Evolutionary conservation across 441 rosid species (phyloP), one percentile per base, ranked within the genome.

Genomic region (Populus tomentosa): DNA sequence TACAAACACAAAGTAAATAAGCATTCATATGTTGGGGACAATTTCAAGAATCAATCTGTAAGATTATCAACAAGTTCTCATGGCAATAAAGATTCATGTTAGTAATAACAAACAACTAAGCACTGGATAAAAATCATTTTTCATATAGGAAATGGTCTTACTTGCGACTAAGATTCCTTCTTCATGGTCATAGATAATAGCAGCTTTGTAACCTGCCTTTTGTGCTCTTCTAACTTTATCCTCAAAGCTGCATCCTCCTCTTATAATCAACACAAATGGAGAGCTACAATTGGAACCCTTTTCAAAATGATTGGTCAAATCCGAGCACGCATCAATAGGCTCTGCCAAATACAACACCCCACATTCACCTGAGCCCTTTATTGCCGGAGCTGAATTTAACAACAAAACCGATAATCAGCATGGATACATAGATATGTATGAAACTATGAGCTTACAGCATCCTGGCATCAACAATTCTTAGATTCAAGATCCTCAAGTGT

Each of bases 221-320:
- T 93, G 98, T 3, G 90, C 99, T 46, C 80, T 86, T 79, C 95
- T 87, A 72, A 92, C 89, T 82, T 93, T 95, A 4, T 90, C 91
- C 69, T 95, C 97, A 35, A 95, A 95, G 84, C 91, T 85, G 72
- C 99, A 95, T 7, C 88, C 90, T 77, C 97, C 99, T 81, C 99
- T 90, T 61, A 89, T 79, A 64, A 92, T 87, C 86, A 95, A 77
- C 70, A 84, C 90, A 77, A 89, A 95, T 0, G 85, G 76, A 9
- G 90, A 85, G 81, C 85, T 74, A 63, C 61, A 18, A 74, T 81
- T 80, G 23, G 86, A 69, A 82, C 67, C 77, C 1, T 77, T 74
- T 61, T 79, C 84, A 50, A 81, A 87, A 24, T 81, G 72, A 80
- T 85, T 90, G 68, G 76, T 87, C 89, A 95, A 85, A 65, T 71